These are phyloP conservation scores for Ziziphus jujuba DNA, from an alignment of 306 rosid species.

Conservation along the genomic window DNA sequence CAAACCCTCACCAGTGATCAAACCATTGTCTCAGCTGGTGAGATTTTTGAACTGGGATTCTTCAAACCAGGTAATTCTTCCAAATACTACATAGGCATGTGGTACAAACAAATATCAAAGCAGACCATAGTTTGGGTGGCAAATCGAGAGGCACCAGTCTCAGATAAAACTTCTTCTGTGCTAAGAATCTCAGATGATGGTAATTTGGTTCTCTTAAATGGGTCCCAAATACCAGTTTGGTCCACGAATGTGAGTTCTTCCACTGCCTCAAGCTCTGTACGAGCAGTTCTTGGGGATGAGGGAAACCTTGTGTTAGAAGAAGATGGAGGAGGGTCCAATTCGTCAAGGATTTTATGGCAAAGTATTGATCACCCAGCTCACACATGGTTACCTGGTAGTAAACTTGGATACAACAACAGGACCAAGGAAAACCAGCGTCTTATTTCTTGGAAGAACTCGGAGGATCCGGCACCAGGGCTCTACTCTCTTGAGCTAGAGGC, in stretches of 20 bases:
- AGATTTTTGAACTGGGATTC: conserved; percentile 58
- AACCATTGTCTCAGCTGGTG: conserved; percentile 47
- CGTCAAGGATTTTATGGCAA: conserved; percentile 30
- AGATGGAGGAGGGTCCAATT: conserved; percentile 12
- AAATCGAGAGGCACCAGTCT: conserved; percentile 51
- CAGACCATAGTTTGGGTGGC: conserved; percentile 62
- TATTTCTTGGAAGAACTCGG: conserved; percentile 9
- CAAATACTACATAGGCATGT: conserved; percentile 56
- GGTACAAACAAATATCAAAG: conserved; percentile 41
- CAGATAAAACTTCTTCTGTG: conserved; percentile 40
- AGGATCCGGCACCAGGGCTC: conserved; percentile 12
- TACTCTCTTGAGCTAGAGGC: conserved; percentile 27
- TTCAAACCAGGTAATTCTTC: conserved; percentile 46
- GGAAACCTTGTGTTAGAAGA: conserved; percentile 51
- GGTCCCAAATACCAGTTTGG: conserved; percentile 46
- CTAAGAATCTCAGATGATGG: conserved; percentile 40
- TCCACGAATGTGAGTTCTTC: conserved; percentile 53
- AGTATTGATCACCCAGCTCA: conserved; percentile 43
- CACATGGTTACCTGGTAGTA: conserved; percentile 37
- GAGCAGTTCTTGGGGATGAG: conserved; percentile 40
- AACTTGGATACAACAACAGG: conserved; percentile 16
- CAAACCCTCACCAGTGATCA: conserved; percentile 58
- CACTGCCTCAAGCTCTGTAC: conserved; percentile 23
- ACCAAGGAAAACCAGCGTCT: neutral
- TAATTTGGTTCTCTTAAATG: conserved; percentile 50